Conservation (phyloP, 352 stramenopile genomes). For the Pythium dissimile region DNA sequence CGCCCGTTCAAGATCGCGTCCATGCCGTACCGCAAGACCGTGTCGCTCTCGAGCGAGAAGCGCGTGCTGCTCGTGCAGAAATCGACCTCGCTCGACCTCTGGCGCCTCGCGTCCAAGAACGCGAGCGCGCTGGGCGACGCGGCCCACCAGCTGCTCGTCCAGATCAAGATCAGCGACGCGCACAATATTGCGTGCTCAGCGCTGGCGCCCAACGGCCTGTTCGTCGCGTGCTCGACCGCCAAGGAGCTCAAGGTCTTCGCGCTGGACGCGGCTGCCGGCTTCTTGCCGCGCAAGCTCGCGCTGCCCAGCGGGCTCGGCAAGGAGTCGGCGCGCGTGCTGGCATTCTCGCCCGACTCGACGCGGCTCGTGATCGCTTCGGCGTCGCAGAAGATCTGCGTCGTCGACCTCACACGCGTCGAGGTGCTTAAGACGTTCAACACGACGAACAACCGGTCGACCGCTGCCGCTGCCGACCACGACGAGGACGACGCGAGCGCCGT, state of each 20-base stretch:
- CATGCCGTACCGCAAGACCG: constrained; percentile 73
- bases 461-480: constrained; percentile 14
- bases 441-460: constrained; percentile 7
- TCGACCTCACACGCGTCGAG: constrained; percentile 71
- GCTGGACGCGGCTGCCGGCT: constrained; percentile 45
- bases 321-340: constrained; percentile 57
- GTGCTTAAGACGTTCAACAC: constrained; percentile 74
- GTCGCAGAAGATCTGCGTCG: constrained; percentile 63
- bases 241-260: constrained; percentile 88
- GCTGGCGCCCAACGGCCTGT: constrained; percentile 80
- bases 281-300: constrained; percentile 54
- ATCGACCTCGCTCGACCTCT: constrained; percentile 68
- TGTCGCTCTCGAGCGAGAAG: constrained; percentile 62
- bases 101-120: constrained; percentile 40
- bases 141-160: constrained; percentile 67
- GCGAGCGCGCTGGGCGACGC: constrained; percentile 23
- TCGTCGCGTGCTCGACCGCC: constrained; percentile 84
- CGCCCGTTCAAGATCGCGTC: constrained; percentile 89
- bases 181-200: constrained; percentile 84
- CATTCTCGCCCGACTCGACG: constrained; percentile 77
- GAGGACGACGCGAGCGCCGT: constrained; percentile 1
- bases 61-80: constrained; percentile 77
- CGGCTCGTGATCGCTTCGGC: constrained; percentile 64
- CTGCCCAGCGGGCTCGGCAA: constrained; percentile 31
- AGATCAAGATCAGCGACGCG: constrained; percentile 70